These are phyloP conservation scores for Vitis amurensis DNA, from an alignment of 164 flowering plant species.

Conservation along the genomic window DNA sequence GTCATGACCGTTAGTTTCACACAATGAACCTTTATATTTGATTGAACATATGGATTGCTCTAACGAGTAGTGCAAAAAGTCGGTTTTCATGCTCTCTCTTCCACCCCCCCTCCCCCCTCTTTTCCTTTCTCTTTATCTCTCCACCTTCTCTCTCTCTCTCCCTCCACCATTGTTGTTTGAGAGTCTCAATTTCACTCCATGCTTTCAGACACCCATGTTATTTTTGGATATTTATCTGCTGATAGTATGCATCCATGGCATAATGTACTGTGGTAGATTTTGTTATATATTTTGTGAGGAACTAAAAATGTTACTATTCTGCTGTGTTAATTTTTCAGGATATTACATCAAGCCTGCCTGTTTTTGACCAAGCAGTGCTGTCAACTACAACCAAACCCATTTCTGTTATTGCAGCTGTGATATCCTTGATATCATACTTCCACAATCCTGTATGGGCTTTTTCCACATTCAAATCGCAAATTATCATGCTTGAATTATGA, in stretches of 20 bases:
- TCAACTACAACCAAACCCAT: slow-evolving; percentile 70
- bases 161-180: no score
- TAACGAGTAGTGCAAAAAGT: no score
- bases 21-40: neutral
- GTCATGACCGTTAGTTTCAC: neutral
- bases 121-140: no score
- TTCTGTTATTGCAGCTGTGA: slow-evolving; percentile 63
- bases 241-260: neutral
- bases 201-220: neutral
- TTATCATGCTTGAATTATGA: neutral
- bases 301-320: neutral
- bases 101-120: no score
- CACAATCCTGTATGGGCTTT: slow-evolving; percentile 58
- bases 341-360: slow-evolving; percentile 35
- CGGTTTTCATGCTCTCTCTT: no score
- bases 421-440: slow-evolving; percentile 70
- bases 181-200: neutral
- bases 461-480: slow-evolving; percentile 1
- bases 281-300: neutral
- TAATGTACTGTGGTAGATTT: neutral
- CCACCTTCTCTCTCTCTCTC: no score
- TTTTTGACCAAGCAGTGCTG: slow-evolving; percentile 71
- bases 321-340: slow-evolving; percentile 46
- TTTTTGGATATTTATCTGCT: neutral
- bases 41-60: neutral